Evolutionary conservation across 805 yeast genomes (phyloP).

Genomic region (Candida tibetensis): DNA sequence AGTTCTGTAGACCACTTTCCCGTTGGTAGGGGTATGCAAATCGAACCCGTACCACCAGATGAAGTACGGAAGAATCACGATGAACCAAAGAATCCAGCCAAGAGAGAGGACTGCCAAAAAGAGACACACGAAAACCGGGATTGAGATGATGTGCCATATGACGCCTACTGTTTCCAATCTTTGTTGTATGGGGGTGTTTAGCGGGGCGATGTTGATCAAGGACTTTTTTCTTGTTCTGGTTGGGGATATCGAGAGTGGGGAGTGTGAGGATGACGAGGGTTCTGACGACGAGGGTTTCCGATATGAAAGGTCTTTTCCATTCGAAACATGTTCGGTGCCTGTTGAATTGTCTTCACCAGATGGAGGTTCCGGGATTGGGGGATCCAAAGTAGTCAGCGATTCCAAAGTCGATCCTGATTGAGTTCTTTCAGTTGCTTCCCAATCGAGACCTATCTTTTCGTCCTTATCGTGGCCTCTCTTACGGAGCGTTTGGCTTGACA

Average conservation of each 20-base stretch:
- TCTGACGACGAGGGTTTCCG: not conserved
- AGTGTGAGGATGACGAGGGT: not conserved
- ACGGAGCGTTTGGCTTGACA: not conserved
- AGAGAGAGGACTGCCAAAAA: constrained; percentile 48
- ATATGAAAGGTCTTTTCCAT: not conserved
- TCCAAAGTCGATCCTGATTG: too few relatives aligned
- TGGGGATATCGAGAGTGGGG: not conserved
- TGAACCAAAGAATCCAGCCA: constrained; percentile 68
- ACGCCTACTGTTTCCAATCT: constrained; percentile 67
- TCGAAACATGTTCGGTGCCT: too few relatives aligned
- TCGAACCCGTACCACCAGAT: constrained; percentile 52
- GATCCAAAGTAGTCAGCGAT: too few relatives aligned
- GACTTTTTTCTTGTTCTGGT: not conserved
- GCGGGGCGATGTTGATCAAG: constrained; percentile 49
- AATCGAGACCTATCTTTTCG: too few relatives aligned
- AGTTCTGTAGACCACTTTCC: constrained; percentile 57
- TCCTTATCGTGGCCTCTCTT: not conserved
- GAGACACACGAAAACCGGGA: constrained; percentile 54
- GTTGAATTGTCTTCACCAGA: too few relatives aligned
- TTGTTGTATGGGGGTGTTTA: constrained; percentile 51
- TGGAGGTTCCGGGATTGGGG: too few relatives aligned
- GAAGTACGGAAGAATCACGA: constrained; percentile 59
- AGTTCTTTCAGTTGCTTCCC: too few relatives aligned
- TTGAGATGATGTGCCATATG: constrained; percentile 70
- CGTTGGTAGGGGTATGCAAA: constrained; percentile 71